Conservation (phyloP, 164 flowering plant genomes). For the Kalanchoe fedtschenkoi region DNA sequence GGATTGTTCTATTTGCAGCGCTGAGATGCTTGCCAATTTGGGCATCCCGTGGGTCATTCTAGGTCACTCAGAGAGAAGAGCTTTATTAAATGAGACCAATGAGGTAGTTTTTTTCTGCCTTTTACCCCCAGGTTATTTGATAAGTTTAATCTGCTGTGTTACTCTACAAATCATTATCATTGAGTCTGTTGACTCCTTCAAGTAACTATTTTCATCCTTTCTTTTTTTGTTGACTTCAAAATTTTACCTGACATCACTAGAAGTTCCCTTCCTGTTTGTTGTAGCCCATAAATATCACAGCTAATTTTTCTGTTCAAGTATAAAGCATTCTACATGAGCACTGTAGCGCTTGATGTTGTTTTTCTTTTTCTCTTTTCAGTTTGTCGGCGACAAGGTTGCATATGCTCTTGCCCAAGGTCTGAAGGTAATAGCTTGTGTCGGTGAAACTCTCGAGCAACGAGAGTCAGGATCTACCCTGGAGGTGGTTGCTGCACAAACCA, state of each 20-base stretch:
- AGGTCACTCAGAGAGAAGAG: constrained; percentile 64
- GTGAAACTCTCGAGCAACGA: constrained; percentile 65
- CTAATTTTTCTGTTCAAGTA: background rate
- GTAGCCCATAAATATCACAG: too few species aligned
- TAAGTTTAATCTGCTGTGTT: background rate
- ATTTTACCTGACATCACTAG: too few species aligned
- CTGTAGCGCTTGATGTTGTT: background rate
- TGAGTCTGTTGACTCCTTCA: background rate
- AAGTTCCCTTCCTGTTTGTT: too few species aligned
- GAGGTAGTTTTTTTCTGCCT: constrained; percentile 26
- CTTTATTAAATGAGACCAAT: constrained; percentile 38
- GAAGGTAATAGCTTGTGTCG: constrained; percentile 65
- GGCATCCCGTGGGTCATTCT: constrained; percentile 59
- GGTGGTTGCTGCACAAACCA: constrained; percentile 63
- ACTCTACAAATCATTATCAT: too few species aligned
- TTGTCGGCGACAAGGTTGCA: constrained; percentile 56
- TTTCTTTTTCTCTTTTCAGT: constrained; percentile 16
- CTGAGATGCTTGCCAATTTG: constrained; percentile 59
- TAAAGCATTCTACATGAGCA: too few species aligned
- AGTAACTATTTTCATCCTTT: background rate
- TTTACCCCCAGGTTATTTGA: background rate
- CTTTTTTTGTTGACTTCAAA: too few species aligned
- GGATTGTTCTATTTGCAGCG: constrained; percentile 22
- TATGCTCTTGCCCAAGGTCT: constrained; percentile 61
- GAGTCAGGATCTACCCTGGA: constrained; percentile 54